Evolutionary conservation across 805 yeast genomes (phyloP).

Genomic region (Ogataea pignaliae): DNA sequence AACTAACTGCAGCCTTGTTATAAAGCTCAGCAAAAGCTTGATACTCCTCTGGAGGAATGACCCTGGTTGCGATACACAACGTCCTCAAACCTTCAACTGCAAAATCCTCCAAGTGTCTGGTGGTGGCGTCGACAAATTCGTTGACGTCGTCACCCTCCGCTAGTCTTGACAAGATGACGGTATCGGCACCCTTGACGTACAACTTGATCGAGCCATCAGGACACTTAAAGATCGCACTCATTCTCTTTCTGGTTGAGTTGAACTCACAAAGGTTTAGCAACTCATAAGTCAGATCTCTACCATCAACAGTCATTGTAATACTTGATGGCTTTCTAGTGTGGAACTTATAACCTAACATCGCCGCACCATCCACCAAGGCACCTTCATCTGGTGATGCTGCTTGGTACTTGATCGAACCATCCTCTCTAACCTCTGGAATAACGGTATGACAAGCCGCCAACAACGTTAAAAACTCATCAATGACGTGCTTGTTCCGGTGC

Average conservation of each 20-base stretch:
- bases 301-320: slow-evolving; percentile 58
- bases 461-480: slow-evolving; percentile 76
- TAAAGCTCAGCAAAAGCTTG: slow-evolving; percentile 60
- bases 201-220: slow-evolving; percentile 90
- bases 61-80: slow-evolving; percentile 83
- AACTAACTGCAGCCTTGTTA: slow-evolving; percentile 76
- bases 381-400: slow-evolving; percentile 99
- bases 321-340: slow-evolving; percentile 80
- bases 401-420: slow-evolving; percentile 78
- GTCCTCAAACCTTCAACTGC: slow-evolving; percentile 96
- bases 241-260: slow-evolving; percentile 94
- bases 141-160: slow-evolving; percentile 54
- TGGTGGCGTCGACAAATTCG: slow-evolving; percentile 79
- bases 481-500: slow-evolving; percentile 38
- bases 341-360: slow-evolving; percentile 80
- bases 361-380: slow-evolving; percentile 96
- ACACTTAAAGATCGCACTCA: slow-evolving; percentile 91
- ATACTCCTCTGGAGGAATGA: slow-evolving; percentile 76
- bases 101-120: slow-evolving; percentile 88
- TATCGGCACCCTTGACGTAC: slow-evolving; percentile 97
- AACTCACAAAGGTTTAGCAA: slow-evolving; percentile 90
- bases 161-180: slow-evolving; percentile 86
- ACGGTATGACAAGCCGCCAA: slow-evolving; percentile 96
- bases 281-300: slow-evolving; percentile 59
- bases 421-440: slow-evolving; percentile 76